Evolutionary conservation across 2,329 filamentous ascomycete genomes (phyloP), one percentile per base, ranked within the genome.

Genomic region (Sclerotinia sclerotiorum): DNA sequence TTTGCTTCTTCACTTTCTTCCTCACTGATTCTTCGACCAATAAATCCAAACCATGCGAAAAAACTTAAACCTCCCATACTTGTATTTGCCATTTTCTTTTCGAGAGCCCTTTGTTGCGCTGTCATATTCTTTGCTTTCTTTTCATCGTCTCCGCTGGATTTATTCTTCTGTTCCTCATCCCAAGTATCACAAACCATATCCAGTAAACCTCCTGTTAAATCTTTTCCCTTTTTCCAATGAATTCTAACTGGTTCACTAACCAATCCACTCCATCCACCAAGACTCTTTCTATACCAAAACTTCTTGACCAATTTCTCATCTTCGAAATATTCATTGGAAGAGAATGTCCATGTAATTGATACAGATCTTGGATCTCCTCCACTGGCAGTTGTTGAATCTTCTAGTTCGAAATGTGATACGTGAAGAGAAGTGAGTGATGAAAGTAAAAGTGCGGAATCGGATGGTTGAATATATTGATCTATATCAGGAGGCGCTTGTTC

Each of bases 191-290:
- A 84, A 67, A 90, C 91, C 49, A 91, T 86, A 79, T 89, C 87
- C 48, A 94, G 87, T 76, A 97, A 82, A 60, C 94, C 94, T 67
- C 87, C 84, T 49, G 93, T 97, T 75, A 94, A 82, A 79, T 98
- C 94, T 83, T 91, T 91, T 76, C 86, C 90, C 75, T 87, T 85
- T 86, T 93, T 95, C 93, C 93, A 97, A 77, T 88, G 84, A 80
- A 98, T 94, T 74, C 88, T 85, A 73, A 97, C 92, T 7, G 94
- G 94, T 82, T 97, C 93, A 32, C 90, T 94, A 68, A 97, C 92
- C 46, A 97, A 85, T 48, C 92, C 92, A 48, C 85, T 83, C 87
- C 87, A 93, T 76, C 86, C 84, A 77, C 89, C 85, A 27, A 48
- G 29, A 70, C 85, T 83, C 78, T 85, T 85, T 73, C 94, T 88